Evolutionary conservation across 345 rosid species (phyloP), one percentile per base, ranked within the genome.

Genomic region (Psidium friedrichsthalianum): DNA sequence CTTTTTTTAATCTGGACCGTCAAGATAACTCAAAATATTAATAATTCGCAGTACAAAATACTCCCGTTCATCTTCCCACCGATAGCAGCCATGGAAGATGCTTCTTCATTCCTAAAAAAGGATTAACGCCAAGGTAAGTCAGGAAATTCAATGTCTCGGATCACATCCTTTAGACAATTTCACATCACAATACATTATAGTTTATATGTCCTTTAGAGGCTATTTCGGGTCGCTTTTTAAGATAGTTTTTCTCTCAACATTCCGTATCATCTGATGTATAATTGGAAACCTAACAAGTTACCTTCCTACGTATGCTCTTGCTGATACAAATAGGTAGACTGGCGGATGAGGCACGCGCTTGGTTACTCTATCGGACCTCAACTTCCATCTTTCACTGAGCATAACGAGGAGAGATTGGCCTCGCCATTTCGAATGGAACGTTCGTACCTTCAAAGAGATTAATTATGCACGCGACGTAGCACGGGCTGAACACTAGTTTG

Each of bases 381-480:
- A n/a, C 32, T 58, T n/a, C 1, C 3, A 1, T 1, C 2, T 0
- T n/a, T 58, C 6, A n/a, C 18, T 36, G 15, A n/a, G 13, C 29
- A n/a, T 0, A 7, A n/a, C 3, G 18, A 1, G 69, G 18, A n/a
- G 69, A 0, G 10, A n/a, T 3, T 5, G 4, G 36, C 0, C 69
- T 58, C 0, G 36, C 8, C 36, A 58, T n/a, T 58, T 58, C 0
- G 2, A 6, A n/a, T 58, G 5, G 36, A 58, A 5, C 12, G n/a
- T 7, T 1, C 0, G 0, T 1, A n/a, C 5, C 36, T n/a, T 58
- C 8, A 13, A 58, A 58, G 36, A n/a, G 27, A 13, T n/a, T 5
- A 6, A 58, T n/a, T 29, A 58, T 6, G 27, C 4, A 3, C 13
- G 32, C 18, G 0, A 58, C 1, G 0, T n/a, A 5, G 27, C 1